Evolutionary conservation across 768 basidiomycete species (phyloP).

Genomic region (Boletus rex-veris): DNA sequence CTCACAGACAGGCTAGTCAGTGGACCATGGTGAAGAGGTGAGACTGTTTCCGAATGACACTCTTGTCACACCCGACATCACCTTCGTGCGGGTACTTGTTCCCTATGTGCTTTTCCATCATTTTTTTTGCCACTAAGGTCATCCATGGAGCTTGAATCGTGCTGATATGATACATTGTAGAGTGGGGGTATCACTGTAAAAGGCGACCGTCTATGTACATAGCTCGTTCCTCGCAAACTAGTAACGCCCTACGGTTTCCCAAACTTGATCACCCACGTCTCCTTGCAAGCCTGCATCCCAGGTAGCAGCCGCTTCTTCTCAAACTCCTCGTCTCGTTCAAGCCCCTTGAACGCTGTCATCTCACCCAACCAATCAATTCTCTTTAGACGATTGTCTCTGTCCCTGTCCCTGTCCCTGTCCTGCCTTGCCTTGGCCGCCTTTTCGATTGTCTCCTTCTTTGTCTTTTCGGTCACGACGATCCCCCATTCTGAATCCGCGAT

Average conservation of each 20-base stretch:
- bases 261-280: conserved; percentile 61
- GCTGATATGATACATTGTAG: background rate
- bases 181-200: conserved; percentile 1
- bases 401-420: conserved; percentile 35
- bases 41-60: no score
- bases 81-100: no score
- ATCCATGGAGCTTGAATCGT: background rate
- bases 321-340: conserved; percentile 59
- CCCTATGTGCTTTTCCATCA: no score
- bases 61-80: no score
- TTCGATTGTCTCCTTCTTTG: conserved; percentile 43
- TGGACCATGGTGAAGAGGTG: no score
- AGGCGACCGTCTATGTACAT: background rate
- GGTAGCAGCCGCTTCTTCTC: conserved; percentile 50
- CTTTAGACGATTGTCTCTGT: conserved; percentile 38
- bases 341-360: conserved; percentile 54
- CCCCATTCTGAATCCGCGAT: conserved; percentile 71
- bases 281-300: conserved; percentile 36
- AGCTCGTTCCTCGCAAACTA: background rate
- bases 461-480: conserved; percentile 43
- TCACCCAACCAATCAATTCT: conserved; percentile 67
- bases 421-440: conserved; percentile 49
- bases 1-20: no score
- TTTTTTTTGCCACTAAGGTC: no score
- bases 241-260: conserved; percentile 26